A percentile compares a stretch with the other conserved stretches of the same genome.
These are phyloP conservation scores for Sorghum bicolor DNA, from an alignment of 176 grass and related monocot species.

Conservation along the genomic window DNA sequence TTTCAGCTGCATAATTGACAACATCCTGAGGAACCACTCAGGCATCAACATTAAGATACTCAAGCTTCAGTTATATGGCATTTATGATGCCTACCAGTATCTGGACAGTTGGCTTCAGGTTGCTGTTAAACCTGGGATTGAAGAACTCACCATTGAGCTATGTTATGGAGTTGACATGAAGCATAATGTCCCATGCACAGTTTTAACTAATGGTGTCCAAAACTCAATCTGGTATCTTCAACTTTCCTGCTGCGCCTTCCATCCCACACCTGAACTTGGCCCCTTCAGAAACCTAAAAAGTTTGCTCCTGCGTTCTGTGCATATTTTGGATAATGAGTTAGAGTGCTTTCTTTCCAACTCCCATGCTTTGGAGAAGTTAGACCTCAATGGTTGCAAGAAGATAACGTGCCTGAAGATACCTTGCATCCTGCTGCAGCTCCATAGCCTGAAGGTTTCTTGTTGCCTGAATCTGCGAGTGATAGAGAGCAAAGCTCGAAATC, in stretches of 20 bases:
- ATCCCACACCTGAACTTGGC: neutral
- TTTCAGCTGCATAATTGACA: neutral
- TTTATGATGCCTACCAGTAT: neutral
- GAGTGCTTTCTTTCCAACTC: neutral
- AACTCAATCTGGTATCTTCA: neutral
- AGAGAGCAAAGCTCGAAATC: conserved; percentile 34
- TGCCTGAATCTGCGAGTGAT: neutral
- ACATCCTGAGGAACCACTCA: neutral
- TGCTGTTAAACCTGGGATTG: conserved; percentile 26
- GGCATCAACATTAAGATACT: neutral
- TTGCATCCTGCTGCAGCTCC: neutral
- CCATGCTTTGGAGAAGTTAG: neutral
- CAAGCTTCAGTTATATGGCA: neutral
- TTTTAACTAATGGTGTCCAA: neutral
- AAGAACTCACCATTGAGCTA: neutral
- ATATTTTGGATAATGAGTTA: neutral
- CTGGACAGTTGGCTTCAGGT: neutral
- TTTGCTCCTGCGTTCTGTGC: neutral
- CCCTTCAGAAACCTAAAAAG: neutral
- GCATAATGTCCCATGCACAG: neutral
- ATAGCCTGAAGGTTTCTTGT: neutral
- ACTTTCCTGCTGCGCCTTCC: neutral
- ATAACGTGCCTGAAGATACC: neutral
- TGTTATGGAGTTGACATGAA: too few species aligned
- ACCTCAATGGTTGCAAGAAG: neutral